Conservation (phyloP, 257 asterid genomes). For the Ilex aquifolium region DNA sequence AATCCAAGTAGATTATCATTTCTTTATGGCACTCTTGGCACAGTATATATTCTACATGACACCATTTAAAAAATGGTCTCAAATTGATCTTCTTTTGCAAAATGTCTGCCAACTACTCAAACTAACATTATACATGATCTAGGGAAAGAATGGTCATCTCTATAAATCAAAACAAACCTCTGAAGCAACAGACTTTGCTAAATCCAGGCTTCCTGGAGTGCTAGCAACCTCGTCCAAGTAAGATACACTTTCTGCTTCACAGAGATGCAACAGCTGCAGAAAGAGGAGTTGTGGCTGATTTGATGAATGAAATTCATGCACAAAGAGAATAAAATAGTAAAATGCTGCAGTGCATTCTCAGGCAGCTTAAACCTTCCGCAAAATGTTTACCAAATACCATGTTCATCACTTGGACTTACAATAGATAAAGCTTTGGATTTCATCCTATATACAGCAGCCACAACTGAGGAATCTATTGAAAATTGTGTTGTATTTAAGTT, state of each 20-base stretch:
- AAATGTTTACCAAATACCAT: constrained; percentile 10
- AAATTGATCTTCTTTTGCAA: no score
- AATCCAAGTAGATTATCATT: no score
- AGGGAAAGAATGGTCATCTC: not conserved
- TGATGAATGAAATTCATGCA: constrained; percentile 4
- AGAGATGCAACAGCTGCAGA: constrained; percentile 84
- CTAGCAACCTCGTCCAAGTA: constrained; percentile 96
- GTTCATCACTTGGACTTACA: constrained; percentile 52
- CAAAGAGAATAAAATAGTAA: constrained; percentile 9
- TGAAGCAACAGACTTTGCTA: constrained; percentile 75
- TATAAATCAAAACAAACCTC: constrained; percentile 45
- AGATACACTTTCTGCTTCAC: constrained; percentile 87
- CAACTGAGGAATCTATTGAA: constrained; percentile 30
- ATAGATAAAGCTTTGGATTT: constrained; percentile 82
- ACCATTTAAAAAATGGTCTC: not conserved
- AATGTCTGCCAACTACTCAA: no score
- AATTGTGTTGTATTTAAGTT: constrained; percentile 45
- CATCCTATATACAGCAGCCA: constrained; percentile 70
- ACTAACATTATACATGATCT: no score
- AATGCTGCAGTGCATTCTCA: constrained; percentile 8
- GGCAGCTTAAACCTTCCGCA: constrained; percentile 4
- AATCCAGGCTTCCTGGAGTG: constrained; percentile 51
- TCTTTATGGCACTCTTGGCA: not conserved
- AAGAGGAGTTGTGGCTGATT: constrained; percentile 14
- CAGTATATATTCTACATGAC: not conserved